Base-by-base conservation (phyloP, 768 basidiomycete genomes). In the Arthromyces matolae region DNA sequence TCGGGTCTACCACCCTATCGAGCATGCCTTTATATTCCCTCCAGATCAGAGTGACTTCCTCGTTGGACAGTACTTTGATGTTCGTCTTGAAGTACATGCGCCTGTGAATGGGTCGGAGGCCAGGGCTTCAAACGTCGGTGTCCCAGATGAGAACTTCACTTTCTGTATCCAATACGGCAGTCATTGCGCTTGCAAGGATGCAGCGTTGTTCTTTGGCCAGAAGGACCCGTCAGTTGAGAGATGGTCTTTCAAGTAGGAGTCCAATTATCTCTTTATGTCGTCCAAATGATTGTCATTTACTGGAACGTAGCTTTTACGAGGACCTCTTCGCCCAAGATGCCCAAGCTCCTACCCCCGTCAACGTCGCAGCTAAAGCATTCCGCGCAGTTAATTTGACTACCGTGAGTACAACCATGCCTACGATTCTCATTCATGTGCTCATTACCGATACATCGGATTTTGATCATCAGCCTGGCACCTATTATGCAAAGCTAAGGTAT, bases 31-130 rank as follows among this genome's bases (percentile, higher is more conserved):
- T 41, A 58, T 73, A 13, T 69, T 74, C 47, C 72, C 71, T 20
- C 72, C 72, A 18, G 71, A 74, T 54, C 72, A 71, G 45, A 69
- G 68, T 28, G 70, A 73, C 42, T 74, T 74, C 57, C 58, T 70
- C 22, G 61, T 68, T 29, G 71, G 71, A 14, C 71, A 73, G 50
- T 59, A 69, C 25, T 74, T 73, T 51, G 72, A 73, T 45, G 65
- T 74, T 45, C 66, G 71, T 10, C 54, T 72, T 19, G 71, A 74
- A 46, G 65, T 72, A 3, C 71, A 74, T 42, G 70, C 72, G 4
- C 72, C 71, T n/a, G 58, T 68, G 23, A 70, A 69, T 39, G 71
- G 71, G 8, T 63, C 52, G 22, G 69, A 75, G 47, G 67, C 70
- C 3, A 18, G 36, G 8, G 8, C 43, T 33, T 57, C 52, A 28